These are phyloP conservation scores for Picea mariana DNA, from an alignment of 83 land plant species.

Conservation along the genomic window DNA sequence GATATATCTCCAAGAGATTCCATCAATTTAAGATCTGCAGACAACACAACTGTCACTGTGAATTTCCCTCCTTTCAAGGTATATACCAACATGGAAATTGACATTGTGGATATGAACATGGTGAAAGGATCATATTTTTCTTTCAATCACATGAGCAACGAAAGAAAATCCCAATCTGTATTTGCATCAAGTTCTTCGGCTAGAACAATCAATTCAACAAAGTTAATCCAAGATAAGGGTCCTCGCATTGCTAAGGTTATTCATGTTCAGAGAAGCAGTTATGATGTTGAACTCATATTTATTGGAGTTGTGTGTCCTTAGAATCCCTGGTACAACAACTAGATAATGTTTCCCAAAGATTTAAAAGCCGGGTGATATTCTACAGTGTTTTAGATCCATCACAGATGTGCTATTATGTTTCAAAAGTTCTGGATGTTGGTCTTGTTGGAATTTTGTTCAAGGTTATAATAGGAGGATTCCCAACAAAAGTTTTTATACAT, in stretches of 20 bases:
- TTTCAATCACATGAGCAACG: not conserved
- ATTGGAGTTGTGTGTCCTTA: conserved; percentile 30
- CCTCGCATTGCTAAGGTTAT: too few species aligned
- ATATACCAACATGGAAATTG: not conserved
- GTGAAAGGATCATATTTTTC: not conserved
- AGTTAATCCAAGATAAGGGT: too few species aligned
- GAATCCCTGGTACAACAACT: conserved; percentile 59
- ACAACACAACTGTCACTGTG: too few species aligned
- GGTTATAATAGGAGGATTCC: conserved; percentile 23
- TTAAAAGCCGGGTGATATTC: conserved; percentile 63
- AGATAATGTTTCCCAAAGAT: conserved; percentile 71
- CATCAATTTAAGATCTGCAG: too few species aligned
- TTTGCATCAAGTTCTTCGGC: too few species aligned
- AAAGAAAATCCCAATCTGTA: not conserved
- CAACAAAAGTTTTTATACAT: too few species aligned
- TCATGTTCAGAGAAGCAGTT: too few species aligned
- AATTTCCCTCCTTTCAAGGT: too few species aligned
- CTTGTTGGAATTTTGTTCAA: conserved; percentile 57
- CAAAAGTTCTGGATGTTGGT: conserved; percentile 20
- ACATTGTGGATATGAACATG: not conserved
- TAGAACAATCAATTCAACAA: too few species aligned
- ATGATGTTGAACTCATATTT: too few species aligned
- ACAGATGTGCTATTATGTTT: too few species aligned
- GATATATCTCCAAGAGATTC: too few species aligned
- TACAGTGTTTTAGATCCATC: conserved; percentile 10